A percentile compares a stretch with the other conserved stretches of the same genome.
Evolutionary conservation across 495 filamentous ascomycete genomes (phyloP).

Genomic region (Pyrenula massariospora): DNA sequence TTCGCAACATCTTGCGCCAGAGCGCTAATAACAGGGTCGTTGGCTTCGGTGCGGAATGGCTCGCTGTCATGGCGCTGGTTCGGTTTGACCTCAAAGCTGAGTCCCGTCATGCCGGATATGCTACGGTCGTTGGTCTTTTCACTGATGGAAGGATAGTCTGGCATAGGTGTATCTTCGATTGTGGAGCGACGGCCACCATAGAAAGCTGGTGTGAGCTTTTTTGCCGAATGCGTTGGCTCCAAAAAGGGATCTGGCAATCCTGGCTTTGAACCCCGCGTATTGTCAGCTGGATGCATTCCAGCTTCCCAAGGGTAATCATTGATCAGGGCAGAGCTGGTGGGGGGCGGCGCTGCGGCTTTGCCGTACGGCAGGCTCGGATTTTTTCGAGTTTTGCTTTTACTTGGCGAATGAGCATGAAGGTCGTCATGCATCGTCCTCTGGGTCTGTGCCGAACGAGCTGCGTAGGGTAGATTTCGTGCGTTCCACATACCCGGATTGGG

Average conservation of each 20-base stretch:
- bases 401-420: constrained; percentile 39
- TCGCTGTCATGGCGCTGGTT: constrained; percentile 3
- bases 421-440: constrained; percentile 23
- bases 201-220: constrained; percentile 13
- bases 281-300: constrained; percentile 10
- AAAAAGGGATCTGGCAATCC: constrained; percentile 23
- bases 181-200: constrained; percentile 29
- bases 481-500: constrained; percentile 67
- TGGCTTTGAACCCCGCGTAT: constrained; percentile 10
- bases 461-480: constrained; percentile 16
- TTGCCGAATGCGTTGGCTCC: constrained; percentile 20
- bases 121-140: constrained; percentile 27
- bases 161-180: constrained; percentile 40
- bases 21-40: constrained; percentile 26
- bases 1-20: constrained; percentile 25
- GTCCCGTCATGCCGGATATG: constrained; percentile 29
- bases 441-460: not conserved
- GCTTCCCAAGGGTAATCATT: constrained; percentile 5
- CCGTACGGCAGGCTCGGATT: constrained; percentile 6
- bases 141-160: constrained; percentile 30
- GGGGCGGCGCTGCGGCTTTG: constrained; percentile 17
- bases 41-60: constrained; percentile 20
- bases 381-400: constrained; percentile 15
- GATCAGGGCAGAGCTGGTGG: constrained; percentile 11
- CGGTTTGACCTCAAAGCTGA: constrained; percentile 15